These are phyloP conservation scores for Aplosporella prunicola DNA, from an alignment of 2,329 filamentous ascomycete genomes.

Conservation along the genomic window DNA sequence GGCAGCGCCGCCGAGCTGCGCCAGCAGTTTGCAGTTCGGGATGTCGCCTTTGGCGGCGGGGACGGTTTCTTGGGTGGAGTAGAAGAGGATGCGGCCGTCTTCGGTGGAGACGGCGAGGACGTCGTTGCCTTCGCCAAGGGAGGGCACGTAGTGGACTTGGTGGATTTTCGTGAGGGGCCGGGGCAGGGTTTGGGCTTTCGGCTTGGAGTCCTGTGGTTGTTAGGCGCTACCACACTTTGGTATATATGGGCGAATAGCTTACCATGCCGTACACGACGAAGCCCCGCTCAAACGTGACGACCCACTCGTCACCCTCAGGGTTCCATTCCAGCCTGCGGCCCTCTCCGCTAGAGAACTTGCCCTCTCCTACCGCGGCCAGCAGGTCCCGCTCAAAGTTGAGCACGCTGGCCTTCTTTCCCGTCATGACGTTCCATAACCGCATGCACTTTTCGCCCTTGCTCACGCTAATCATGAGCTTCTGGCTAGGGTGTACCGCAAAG, in stretches of 20 bases:
- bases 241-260: conserved; percentile 18
- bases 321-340: conserved; percentile 78
- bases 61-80: conserved; percentile 52
- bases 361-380: conserved; percentile 66
- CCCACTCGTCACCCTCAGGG: conserved; percentile 67
- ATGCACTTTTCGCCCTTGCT: conserved; percentile 84
- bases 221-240: not conserved
- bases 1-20: conserved; percentile 67
- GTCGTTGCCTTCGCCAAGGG: conserved; percentile 29
- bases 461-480: conserved; percentile 93
- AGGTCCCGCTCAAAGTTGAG: conserved; percentile 71
- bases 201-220: conserved; percentile 54
- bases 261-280: conserved; percentile 74
- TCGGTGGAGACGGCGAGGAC: conserved; percentile 76
- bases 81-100: conserved; percentile 79
- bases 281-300: conserved; percentile 80
- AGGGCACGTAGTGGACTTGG: conserved; percentile 61
- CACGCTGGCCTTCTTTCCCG: conserved; percentile 89
- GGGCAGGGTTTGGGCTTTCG: conserved; percentile 63
- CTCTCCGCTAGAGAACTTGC: conserved; percentile 68
- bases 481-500: conserved; percentile 89
- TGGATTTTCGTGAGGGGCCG: conserved; percentile 70
- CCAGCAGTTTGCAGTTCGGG: conserved; percentile 53
- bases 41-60: conserved; percentile 33
- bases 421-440: conserved; percentile 93